Evolutionary conservation across 257 asterid species (phyloP).

Genomic region (Ocimum tenuiflorum): DNA sequence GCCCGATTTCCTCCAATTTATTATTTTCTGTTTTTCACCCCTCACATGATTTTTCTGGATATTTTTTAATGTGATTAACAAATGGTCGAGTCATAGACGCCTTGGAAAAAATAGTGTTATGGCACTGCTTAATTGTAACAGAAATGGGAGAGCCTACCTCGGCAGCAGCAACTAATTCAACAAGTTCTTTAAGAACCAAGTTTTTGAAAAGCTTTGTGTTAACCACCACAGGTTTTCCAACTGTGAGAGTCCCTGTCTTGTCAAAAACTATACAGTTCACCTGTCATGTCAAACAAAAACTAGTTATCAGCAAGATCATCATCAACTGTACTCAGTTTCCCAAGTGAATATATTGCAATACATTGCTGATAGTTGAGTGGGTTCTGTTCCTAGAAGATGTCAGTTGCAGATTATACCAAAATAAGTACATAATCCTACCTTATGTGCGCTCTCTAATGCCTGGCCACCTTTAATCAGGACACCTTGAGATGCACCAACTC

Average conservation of each 20-base stretch:
- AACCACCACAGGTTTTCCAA: slow-evolving; percentile 71
- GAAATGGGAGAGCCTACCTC: slow-evolving; percentile 42
- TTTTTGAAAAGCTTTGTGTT: slow-evolving; percentile 49
- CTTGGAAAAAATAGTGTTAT: neutral
- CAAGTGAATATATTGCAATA: neutral
- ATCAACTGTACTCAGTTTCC: neutral
- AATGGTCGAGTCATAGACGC: neutral
- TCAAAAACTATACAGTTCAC: slow-evolving; percentile 63
- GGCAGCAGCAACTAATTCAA: slow-evolving; percentile 61
- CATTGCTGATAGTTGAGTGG: neutral
- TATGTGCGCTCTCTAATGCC: slow-evolving; percentile 72
- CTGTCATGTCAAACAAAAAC: slow-evolving; percentile 23
- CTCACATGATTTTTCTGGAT: too few species aligned
- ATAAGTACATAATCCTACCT: slow-evolving; percentile 27
- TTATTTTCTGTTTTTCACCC: too few species aligned
- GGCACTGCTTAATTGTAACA: neutral
- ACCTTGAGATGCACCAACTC: slow-evolving; percentile 77
- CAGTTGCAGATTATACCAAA: neutral
- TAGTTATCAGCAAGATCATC: neutral
- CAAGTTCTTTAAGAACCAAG: slow-evolving; percentile 47
- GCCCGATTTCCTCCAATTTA: too few species aligned
- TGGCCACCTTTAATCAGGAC: slow-evolving; percentile 83
- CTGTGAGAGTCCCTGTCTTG: slow-evolving; percentile 80
- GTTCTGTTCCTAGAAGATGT: neutral
- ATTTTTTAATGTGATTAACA: neutral